Conservation (phyloP, 345 rosid species). For the Gynandropsis gynandra region DNA sequence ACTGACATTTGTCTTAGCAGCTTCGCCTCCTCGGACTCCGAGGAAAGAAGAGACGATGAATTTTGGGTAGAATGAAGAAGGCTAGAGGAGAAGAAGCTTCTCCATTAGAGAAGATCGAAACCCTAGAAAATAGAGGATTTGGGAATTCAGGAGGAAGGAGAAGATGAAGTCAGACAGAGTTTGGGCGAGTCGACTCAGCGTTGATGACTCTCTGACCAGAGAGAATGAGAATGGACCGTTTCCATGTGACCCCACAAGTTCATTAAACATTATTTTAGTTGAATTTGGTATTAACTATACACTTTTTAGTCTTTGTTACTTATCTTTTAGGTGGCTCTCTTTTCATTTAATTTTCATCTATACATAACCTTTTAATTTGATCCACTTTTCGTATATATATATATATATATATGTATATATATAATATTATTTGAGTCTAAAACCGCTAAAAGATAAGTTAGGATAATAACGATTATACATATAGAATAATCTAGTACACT, state of each 20-base stretch:
- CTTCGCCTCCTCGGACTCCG: conserved; percentile 17
- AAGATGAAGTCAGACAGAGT: conserved; percentile 17
- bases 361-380: too few species aligned
- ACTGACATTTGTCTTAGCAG: conserved; percentile 49
- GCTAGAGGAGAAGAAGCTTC: conserved; percentile 18
- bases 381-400: too few species aligned
- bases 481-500: too few species aligned
- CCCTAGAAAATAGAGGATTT: conserved; percentile 11
- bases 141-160: conserved; percentile 23
- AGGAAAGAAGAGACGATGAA: background rate
- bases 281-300: too few species aligned
- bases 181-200: background rate
- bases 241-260: conserved; percentile 8
- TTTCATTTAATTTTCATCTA: too few species aligned
- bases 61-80: background rate
- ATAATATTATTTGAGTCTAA: too few species aligned
- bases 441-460: too few species aligned
- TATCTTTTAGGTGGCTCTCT: too few species aligned
- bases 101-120: conserved; percentile 18
- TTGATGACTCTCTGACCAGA: conserved; percentile 27
- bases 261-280: too few species aligned
- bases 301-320: too few species aligned
- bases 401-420: too few species aligned
- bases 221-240: conserved; percentile 5
- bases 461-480: too few species aligned